Conservation (phyloP, 306 rosid species). For the Acacia confusa region DNA sequence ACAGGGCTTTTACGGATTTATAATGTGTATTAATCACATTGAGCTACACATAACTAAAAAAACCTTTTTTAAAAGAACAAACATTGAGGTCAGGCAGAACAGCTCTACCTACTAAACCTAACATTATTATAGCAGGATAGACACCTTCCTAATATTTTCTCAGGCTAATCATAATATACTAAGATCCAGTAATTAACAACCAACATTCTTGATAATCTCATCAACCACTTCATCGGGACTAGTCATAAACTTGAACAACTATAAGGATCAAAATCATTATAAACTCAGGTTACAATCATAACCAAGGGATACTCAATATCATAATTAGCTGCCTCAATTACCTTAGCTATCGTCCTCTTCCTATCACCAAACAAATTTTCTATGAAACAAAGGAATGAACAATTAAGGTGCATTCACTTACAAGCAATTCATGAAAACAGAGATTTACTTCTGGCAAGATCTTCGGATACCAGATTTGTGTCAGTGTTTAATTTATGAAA, state of each 20-base stretch:
- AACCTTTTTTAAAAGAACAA: no score
- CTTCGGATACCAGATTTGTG: no score
- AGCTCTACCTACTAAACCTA: constrained; percentile 13
- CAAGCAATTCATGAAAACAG: background rate
- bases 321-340: background rate
- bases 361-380: background rate
- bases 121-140: background rate
- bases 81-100: background rate
- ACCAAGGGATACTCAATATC: background rate
- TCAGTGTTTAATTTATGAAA: no score
- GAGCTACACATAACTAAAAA: background rate
- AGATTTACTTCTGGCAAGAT: no score
- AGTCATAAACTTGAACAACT: background rate
- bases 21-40: background rate
- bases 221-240: background rate
- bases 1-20: background rate
- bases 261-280: background rate
- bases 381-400: background rate
- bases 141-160: background rate
- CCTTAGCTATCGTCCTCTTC: background rate
- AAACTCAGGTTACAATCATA: background rate
- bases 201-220: background rate
- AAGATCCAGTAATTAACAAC: background rate
- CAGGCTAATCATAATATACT: background rate
- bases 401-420: background rate